Base-by-base conservation (phyloP, 2,329 filamentous ascomycete species). In the Pyrenophora graminea region DNA sequence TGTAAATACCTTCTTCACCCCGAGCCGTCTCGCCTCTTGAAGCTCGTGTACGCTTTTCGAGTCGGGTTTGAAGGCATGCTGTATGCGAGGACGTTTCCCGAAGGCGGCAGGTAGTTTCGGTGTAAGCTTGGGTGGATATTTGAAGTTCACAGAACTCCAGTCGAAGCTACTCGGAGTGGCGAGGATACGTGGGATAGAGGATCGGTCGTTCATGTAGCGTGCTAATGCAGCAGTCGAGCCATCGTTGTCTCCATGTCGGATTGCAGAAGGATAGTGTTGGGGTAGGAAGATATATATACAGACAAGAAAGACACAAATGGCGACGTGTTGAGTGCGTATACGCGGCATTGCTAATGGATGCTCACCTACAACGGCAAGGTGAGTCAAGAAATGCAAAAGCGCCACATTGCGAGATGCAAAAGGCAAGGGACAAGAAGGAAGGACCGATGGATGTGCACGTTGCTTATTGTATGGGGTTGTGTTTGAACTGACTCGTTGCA, bases 1-100 rank as follows among this genome's bases (percentile, higher is more conserved):
- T 41, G 70, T 52, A 49, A 80, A 79, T 4, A 68, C 68, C 6
- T 54, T 58, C 48, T 68, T 67, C 12, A 74, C 67, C 23, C 64
- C 59, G 15, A 50, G 32, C 12, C 64, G 56, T 33, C 69, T 55
- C 33, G 56, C 39, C 27, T 68, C 63, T 27, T 71, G 69, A 34
- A 64, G 38, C 1, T 55, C 55, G 21, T 61, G 61, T 6, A 58
- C 53, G 1, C 47, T 45, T n/a, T 31, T 51, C 3, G 50, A 34
- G 0, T 72, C 70, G 1, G 52, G 31, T 12, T 45, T 50, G 49
- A 71, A 70, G 0, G 43, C 43, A 36, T 69, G 56, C 40, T 75
- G 73, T 30, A 75, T 72, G 15, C 61, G 63, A 8, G 71, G 70
- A 4, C 72, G 67, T 4, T 59, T 56, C 18, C 55, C 55, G 4